Percentiles rank a stretch among this genome's conserved stretches.
Conservation (phyloP, 2,329 filamentous ascomycete species). For the Sarocladium strictum region DNA sequence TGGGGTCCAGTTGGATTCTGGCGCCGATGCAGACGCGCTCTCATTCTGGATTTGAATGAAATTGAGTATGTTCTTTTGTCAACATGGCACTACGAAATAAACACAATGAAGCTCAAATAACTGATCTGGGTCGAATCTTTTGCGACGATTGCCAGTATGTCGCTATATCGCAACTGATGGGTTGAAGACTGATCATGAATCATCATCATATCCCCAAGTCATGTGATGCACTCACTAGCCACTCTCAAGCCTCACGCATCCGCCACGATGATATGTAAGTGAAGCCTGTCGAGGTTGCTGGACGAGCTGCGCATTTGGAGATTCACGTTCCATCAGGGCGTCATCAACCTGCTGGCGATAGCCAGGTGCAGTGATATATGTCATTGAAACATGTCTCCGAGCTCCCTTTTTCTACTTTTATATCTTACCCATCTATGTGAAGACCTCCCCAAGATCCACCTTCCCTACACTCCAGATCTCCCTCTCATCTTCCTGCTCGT, state of each 20-base stretch:
- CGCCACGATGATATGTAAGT: not conserved
- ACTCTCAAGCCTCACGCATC: not conserved
- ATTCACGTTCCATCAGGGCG: no score
- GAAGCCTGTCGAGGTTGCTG: no score
- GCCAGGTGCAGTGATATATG: not conserved
- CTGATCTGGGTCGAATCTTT: not conserved
- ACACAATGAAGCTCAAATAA: not conserved
- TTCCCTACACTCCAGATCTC: conserved; percentile 95
- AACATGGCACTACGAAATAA: not conserved
- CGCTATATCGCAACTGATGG: not conserved
- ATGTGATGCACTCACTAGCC: conserved; percentile 7
- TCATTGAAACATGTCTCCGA: not conserved
- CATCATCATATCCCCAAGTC: not conserved
- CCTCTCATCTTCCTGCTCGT: conserved; percentile 89
- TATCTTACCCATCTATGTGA: conserved; percentile 28
- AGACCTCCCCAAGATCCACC: conserved; percentile 64
- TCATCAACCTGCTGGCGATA: no score
- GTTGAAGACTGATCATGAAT: conserved; percentile 1
- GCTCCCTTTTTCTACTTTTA: conserved; percentile 8
- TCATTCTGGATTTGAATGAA: not conserved
- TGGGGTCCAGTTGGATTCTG: not conserved
- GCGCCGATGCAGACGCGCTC: not conserved
- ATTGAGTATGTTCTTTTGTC: not conserved
- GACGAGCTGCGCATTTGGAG: no score
- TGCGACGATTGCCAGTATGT: not conserved